Conservation (phyloP, 2,329 filamentous ascomycete genomes). For the Aspergillus tubingensis region DNA sequence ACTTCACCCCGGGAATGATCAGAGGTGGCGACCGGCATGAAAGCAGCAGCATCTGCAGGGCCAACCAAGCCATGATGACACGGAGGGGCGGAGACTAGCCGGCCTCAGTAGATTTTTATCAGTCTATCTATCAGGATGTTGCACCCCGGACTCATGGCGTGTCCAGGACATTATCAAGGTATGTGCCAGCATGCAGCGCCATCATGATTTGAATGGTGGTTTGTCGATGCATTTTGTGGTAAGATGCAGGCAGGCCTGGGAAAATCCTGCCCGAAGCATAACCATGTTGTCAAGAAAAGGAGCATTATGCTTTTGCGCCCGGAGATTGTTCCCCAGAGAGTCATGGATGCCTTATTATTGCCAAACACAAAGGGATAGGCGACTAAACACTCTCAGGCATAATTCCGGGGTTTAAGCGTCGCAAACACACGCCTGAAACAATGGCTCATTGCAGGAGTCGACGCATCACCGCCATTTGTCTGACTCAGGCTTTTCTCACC, state of each 20-base stretch:
- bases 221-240: not conserved
- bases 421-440: conserved; percentile 21
- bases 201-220: not conserved
- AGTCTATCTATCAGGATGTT: conserved; percentile 7
- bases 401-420: conserved; percentile 6
- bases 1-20: conserved; percentile 14
- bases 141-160: conserved; percentile 21
- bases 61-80: conserved; percentile 11
- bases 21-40: conserved; percentile 25
- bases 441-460: conserved; percentile 14
- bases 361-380: not conserved
- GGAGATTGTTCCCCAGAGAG: not conserved
- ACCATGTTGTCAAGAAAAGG: not conserved
- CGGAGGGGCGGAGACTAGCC: conserved; percentile 16
- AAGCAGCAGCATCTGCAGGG: conserved; percentile 18
- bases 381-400: conserved; percentile 10
- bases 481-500: conserved; percentile 11
- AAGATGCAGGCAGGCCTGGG: not conserved
- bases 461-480: conserved; percentile 23
- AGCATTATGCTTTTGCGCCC: not conserved
- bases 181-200: not conserved
- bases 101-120: conserved; percentile 8
- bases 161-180: conserved; percentile 10
- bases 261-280: not conserved
- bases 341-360: not conserved